Evolutionary conservation across 345 rosid species (phyloP).

Genomic region (Conringia planisiliqua): DNA sequence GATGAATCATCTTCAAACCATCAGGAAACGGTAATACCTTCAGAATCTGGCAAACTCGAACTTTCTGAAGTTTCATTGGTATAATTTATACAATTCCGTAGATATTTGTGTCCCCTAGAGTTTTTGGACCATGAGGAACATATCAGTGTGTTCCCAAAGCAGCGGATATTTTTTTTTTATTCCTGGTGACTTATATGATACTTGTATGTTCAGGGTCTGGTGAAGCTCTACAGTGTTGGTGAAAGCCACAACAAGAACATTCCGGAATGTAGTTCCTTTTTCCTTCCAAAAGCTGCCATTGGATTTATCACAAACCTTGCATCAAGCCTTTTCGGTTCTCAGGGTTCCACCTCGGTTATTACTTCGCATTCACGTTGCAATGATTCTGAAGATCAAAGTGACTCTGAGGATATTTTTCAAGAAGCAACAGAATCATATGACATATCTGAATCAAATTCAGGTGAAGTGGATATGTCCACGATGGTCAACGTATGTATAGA

Average conservation of each 20-base stretch:
- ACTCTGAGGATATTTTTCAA: slow-evolving; percentile 31
- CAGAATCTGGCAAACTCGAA: background rate
- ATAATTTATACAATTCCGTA: background rate
- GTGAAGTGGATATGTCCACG: slow-evolving; percentile 29
- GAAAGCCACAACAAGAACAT: slow-evolving; percentile 35
- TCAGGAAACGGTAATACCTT: slow-evolving; percentile 54
- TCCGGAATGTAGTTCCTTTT: slow-evolving; percentile 43
- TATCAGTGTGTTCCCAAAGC: background rate
- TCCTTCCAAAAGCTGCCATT: slow-evolving; percentile 58
- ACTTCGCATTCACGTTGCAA: slow-evolving; percentile 35
- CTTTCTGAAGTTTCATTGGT: background rate
- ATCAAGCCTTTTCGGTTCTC: slow-evolving; percentile 52
- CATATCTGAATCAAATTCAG: slow-evolving; percentile 36
- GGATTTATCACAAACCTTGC: slow-evolving; percentile 62
- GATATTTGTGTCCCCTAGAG: background rate
- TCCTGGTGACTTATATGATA: background rate
- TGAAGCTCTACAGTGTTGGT: slow-evolving; percentile 30
- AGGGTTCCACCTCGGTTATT: slow-evolving; percentile 41
- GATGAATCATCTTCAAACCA: slow-evolving; percentile 37
- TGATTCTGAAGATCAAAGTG: slow-evolving; percentile 40
- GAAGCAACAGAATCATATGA: slow-evolving; percentile 36
- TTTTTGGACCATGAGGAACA: background rate
- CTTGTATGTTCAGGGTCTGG: slow-evolving; percentile 48
- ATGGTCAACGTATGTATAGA: slow-evolving; percentile 29
- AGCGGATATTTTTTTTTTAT: background rate